phyloP scores from a whole-genome alignment of 805 yeast species.

The Candida patagonica region DNA sequence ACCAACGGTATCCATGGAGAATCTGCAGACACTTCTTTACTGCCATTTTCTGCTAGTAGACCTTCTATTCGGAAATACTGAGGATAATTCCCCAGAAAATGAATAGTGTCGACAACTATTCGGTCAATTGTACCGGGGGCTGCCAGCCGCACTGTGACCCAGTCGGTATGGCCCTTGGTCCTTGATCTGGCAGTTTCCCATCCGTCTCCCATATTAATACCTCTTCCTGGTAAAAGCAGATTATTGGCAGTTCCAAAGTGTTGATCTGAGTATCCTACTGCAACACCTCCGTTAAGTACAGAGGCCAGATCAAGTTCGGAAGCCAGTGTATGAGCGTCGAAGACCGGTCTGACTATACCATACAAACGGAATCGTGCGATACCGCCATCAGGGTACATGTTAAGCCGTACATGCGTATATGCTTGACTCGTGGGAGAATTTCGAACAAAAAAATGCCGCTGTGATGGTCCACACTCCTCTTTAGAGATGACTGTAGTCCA shows the following conservation, averaged over 20 bases:
- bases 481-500: slow-evolving; percentile 71
- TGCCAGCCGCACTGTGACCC: slow-evolving; percentile 82
- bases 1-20: slow-evolving; percentile 58
- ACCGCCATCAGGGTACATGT: slow-evolving; percentile 98
- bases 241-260: slow-evolving; percentile 92
- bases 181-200: slow-evolving; percentile 96
- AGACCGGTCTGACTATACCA: slow-evolving; percentile 72
- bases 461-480: slow-evolving; percentile 81
- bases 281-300: slow-evolving; percentile 83
- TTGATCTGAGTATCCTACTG: slow-evolving; percentile 75
- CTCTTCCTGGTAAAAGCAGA: slow-evolving; percentile 85
- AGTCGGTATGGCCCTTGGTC: slow-evolving; percentile 74
- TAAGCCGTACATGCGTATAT: slow-evolving; percentile 73
- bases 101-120: slow-evolving; percentile 81
- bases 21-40: slow-evolving; percentile 34
- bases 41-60: slow-evolving; percentile 29
- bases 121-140: slow-evolving; percentile 45
- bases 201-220: slow-evolving; percentile 94
- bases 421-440: slow-evolving; percentile 45
- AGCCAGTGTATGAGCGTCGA: slow-evolving; percentile 38
- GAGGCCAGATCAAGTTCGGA: slow-evolving; percentile 70
- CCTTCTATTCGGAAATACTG: slow-evolving; percentile 69
- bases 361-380: slow-evolving; percentile 88
- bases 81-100: slow-evolving; percentile 92
- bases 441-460: slow-evolving; percentile 72